Base-by-base conservation (phyloP, 208 protist species). In the Leishmania martiniquensis region DNA sequence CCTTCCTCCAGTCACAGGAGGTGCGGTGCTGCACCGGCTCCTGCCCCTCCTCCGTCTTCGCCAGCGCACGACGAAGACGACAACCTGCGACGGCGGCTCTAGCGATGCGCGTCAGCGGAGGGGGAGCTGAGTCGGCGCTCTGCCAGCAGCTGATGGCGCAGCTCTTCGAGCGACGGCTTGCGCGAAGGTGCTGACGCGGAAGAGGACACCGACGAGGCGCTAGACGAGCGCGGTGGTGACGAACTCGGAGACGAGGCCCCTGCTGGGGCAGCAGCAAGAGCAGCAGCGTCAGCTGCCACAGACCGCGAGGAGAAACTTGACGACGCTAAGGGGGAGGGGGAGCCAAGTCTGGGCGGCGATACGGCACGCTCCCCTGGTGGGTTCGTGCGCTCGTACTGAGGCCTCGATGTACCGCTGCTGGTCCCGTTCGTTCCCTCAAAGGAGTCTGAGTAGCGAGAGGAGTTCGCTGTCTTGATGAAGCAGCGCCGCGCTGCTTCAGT, bases 81-180 rank as follows among this genome's bases (percentile, higher is more conserved):
- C 17, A 37, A 47, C 37, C 0, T 20, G 22, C 15, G 39, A 25
- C 15, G 42, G 20, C 63, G n/a, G 6, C 68, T 72, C 49, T 72
- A 81, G 55, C 54, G 34, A 12, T 34, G 34, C 51, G 57, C 44
- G 44, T 66, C 77, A 44, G 44, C 62, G 2, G 20, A 75, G 42
- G 32, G 2, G 47, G 72, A 77, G 59, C 74, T 73, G 51, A 60
- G n/a, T 10, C 66, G 39, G 45, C 62, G 65, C 55, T 75, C 72
- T 32, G 51, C 63, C 13, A 77, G 34, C 20, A 82, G 69, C 47
- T 78, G 69, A 17, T 65, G 72, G 4, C 75, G 69, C 51, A 78
- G 63, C 67, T 81, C 57, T 34, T 78, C 66, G 25, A 78, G 13
- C 34, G 62, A 76, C 25, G 42, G 67, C 1, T 17, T 13, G 25